Evolutionary conservation across 108 stramenopile species (phyloP).

Genomic region (Nitzschia putrida): DNA sequence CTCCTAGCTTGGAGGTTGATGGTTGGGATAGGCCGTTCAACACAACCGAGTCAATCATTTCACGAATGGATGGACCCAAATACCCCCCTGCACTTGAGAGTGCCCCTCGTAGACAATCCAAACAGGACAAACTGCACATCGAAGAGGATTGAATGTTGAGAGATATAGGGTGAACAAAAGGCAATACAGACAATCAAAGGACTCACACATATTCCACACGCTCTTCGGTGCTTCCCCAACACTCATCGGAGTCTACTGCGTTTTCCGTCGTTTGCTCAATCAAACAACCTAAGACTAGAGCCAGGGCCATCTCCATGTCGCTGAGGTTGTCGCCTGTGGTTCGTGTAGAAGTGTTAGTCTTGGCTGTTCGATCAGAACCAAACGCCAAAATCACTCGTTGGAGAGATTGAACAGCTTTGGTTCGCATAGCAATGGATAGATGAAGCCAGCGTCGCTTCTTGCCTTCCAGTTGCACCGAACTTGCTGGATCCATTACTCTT

Average conservation of each 20-base stretch:
- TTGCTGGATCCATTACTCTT: constrained; percentile 44
- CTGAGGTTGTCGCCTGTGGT: not conserved
- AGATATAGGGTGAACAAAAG: not conserved
- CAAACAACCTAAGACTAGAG: constrained; percentile 40
- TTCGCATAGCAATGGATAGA: constrained; percentile 34
- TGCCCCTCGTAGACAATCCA: constrained; percentile 19
- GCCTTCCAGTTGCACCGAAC: constrained; percentile 30
- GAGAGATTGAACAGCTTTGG: constrained; percentile 31
- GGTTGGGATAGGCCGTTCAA: constrained; percentile 9
- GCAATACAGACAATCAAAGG: not conserved
- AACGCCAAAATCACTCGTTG: constrained; percentile 8
- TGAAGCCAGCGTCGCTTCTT: constrained; percentile 54
- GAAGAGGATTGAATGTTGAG: not conserved
- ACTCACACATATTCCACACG: constrained; percentile 23
- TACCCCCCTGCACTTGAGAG: constrained; percentile 27
- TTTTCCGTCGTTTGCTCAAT: constrained; percentile 38
- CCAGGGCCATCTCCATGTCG: constrained; percentile 29
- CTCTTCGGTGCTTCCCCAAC: constrained; percentile 40
- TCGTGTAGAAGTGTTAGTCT: constrained; percentile 1
- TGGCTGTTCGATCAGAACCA: constrained; percentile 34
- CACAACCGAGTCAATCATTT: constrained; percentile 45
- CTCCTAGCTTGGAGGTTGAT: not conserved
- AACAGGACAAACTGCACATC: constrained; percentile 6
- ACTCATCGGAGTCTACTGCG: constrained; percentile 5
- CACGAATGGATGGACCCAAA: constrained; percentile 19